Conservation (phyloP, 257 asterid genomes). For the Pogostemon cablin region DNA sequence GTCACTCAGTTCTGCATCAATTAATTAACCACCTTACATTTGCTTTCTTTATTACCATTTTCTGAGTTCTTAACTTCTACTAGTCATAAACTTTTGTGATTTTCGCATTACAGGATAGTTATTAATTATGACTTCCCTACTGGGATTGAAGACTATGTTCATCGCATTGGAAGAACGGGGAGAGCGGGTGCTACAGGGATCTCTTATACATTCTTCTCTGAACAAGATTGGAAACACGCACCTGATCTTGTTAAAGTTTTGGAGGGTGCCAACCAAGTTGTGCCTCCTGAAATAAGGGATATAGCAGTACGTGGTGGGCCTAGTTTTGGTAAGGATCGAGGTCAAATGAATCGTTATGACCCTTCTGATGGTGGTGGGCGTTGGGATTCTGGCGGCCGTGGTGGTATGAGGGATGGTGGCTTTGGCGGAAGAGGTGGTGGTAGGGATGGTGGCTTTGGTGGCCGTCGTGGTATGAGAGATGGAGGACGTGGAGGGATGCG, state of each 20-base stretch:
- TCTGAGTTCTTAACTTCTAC: background rate
- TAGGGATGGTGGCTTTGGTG: slow-evolving; percentile 61
- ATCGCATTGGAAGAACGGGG: slow-evolving; percentile 96
- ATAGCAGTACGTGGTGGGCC: slow-evolving; percentile 88
- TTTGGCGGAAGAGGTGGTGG: slow-evolving; percentile 69
- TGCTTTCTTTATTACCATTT: background rate
- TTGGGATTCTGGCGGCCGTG: slow-evolving; percentile 79
- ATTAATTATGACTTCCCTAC: slow-evolving; percentile 88
- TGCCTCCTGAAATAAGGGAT: slow-evolving; percentile 84
- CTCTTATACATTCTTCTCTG: slow-evolving; percentile 83
- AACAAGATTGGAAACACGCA: slow-evolving; percentile 93
- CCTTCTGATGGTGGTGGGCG: slow-evolving; percentile 61
- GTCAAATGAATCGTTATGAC: slow-evolving; percentile 66
- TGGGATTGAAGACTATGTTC: slow-evolving; percentile 96
- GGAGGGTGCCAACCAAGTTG: slow-evolving; percentile 95
- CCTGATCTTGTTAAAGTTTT: slow-evolving; percentile 79
- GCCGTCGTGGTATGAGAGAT: slow-evolving; percentile 73
- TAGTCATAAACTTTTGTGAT: slow-evolving; percentile 1
- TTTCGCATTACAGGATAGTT: slow-evolving; percentile 63
- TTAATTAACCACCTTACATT: background rate
- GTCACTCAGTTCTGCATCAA: slow-evolving; percentile 7
- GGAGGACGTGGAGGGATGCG: slow-evolving; percentile 67
- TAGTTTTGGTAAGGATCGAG: slow-evolving; percentile 69
- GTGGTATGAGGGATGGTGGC: slow-evolving; percentile 65
- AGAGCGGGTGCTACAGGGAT: slow-evolving; percentile 97